Evolutionary conservation across 2,329 filamentous ascomycete genomes (phyloP).

Genomic region (Sporothrix globosa): DNA sequence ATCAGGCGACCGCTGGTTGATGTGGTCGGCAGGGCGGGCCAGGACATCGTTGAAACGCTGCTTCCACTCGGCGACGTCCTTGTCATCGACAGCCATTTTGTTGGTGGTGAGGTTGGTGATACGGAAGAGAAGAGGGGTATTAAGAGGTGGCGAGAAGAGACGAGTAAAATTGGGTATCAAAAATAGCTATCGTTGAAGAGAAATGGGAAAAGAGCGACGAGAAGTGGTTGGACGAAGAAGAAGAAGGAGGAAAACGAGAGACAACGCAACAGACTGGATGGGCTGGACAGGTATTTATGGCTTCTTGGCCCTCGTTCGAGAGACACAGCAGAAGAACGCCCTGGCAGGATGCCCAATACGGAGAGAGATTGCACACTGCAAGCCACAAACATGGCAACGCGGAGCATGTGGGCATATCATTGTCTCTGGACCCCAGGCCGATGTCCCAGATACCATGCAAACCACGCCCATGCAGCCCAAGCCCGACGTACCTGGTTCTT

Average conservation of each 20-base stretch:
- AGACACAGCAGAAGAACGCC: neutral
- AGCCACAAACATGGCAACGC: conserved; percentile 8
- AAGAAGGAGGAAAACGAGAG: neutral
- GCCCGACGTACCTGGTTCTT: neutral
- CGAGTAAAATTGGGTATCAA: neutral
- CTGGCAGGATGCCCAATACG: neutral
- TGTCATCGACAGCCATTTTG: conserved; percentile 46
- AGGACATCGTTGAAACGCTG: conserved; percentile 50
- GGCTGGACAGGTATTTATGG: conserved; percentile 26
- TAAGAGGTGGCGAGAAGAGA: neutral
- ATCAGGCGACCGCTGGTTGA: conserved; percentile 49
- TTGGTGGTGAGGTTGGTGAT: neutral
- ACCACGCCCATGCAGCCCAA: conserved; percentile 3
- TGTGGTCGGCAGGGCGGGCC: conserved; percentile 47
- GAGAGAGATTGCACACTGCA: conserved; percentile 21
- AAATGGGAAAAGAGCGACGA: conserved; percentile 28
- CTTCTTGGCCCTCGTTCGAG: neutral
- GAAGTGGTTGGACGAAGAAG: conserved; percentile 21
- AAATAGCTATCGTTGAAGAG: conserved; percentile 18
- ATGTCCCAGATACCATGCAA: conserved; percentile 9
- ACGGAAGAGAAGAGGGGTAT: neutral
- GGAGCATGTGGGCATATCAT: conserved; percentile 3
- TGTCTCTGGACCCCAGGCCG: conserved; percentile 7
- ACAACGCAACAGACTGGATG: neutral
- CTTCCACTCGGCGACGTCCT: conserved; percentile 52